Conservation (phyloP, 495 filamentous ascomycete genomes). For the Hyaloscypha finlandica region DNA sequence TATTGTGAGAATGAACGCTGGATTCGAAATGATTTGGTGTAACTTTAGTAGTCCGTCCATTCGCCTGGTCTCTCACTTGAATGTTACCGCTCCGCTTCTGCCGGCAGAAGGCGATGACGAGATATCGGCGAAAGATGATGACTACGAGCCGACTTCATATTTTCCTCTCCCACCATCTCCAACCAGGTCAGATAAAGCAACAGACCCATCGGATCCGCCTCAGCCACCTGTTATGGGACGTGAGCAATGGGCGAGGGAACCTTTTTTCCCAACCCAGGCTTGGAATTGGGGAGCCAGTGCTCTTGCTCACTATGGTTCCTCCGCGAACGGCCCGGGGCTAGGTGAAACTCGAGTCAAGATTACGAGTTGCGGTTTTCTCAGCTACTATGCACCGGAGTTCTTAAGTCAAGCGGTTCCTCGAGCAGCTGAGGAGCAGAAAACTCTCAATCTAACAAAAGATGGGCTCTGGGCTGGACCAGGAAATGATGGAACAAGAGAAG, state of each 20-base stretch:
- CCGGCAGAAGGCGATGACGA: neutral
- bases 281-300: constrained; percentile 36
- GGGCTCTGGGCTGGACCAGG: constrained; percentile 32
- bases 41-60: constrained; percentile 40
- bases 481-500: constrained; percentile 11
- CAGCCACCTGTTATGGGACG: constrained; percentile 7
- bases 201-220: constrained; percentile 25
- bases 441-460: constrained; percentile 34
- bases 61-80: constrained; percentile 39
- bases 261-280: constrained; percentile 31
- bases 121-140: neutral
- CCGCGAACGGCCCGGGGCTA: constrained; percentile 26
- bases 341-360: constrained; percentile 33
- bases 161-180: constrained; percentile 19
- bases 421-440: constrained; percentile 23
- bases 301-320: constrained; percentile 35
- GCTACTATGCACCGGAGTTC: constrained; percentile 38
- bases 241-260: constrained; percentile 22
- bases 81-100: constrained; percentile 39
- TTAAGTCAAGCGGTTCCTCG: constrained; percentile 21
- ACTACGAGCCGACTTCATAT: constrained; percentile 19
- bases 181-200: constrained; percentile 20
- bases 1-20: constrained; percentile 49
- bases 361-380: constrained; percentile 35
- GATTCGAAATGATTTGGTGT: constrained; percentile 49